Evolutionary conservation across 2,329 filamentous ascomycete genomes (phyloP).

Genomic region (Chlorencoelia australis): DNA sequence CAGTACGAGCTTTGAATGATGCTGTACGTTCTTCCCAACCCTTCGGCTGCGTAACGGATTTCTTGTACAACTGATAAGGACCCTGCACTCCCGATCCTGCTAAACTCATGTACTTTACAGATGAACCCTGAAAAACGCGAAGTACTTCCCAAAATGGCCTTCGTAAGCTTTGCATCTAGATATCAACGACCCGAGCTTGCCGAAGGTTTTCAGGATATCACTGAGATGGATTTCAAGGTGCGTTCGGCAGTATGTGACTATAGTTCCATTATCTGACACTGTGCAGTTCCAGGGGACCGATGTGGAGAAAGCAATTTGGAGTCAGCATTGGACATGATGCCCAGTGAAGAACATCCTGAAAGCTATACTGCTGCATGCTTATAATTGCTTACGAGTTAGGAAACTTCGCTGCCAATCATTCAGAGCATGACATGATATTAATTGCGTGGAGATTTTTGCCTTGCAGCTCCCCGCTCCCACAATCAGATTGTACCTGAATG

Average conservation of each 20-base stretch:
- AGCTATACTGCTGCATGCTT: too few relatives aligned
- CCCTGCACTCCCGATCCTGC: neutral
- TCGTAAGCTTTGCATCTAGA: constrained; percentile 61
- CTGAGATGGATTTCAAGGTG: constrained; percentile 62
- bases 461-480: too few relatives aligned
- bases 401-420: too few relatives aligned
- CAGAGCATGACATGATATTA: too few relatives aligned
- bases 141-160: constrained; percentile 69
- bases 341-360: too few relatives aligned
- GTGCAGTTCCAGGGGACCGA: constrained; percentile 31
- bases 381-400: too few relatives aligned
- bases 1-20: constrained; percentile 60
- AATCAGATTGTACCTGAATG: too few relatives aligned
- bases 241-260: constrained; percentile 15
- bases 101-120: constrained; percentile 27
- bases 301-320: constrained; percentile 63
- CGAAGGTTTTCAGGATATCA: constrained; percentile 80
- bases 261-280: too few relatives aligned
- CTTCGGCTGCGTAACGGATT: too few relatives aligned
- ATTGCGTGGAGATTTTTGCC: too few relatives aligned
- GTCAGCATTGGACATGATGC: constrained; percentile 60
- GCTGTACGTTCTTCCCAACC: constrained; percentile 16
- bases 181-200: constrained; percentile 60
- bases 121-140: constrained; percentile 76
- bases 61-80: too few relatives aligned